Evolutionary conservation across 208 protist species (phyloP).

Genomic region (Trypanosoma rangeli): DNA sequence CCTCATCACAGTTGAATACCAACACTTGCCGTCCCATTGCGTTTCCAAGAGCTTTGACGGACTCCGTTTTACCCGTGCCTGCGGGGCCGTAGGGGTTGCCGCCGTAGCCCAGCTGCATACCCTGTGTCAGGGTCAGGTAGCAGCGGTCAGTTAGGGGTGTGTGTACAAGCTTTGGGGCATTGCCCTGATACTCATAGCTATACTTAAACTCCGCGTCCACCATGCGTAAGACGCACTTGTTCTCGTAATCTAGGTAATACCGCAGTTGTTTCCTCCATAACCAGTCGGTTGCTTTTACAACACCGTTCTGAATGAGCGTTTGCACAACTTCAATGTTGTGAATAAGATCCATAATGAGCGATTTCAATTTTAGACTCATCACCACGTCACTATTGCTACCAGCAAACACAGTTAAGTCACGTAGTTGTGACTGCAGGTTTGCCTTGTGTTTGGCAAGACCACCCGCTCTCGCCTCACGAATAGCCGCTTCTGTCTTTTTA

Average conservation of each 20-base stretch:
- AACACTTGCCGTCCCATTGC: conserved; percentile 97
- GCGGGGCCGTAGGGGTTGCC: conserved; percentile 99
- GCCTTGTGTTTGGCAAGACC: conserved; percentile 78
- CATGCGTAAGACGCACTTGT: conserved; percentile 90
- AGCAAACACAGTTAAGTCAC: conserved; percentile 80
- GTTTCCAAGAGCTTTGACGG: conserved; percentile 97
- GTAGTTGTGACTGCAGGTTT: conserved; percentile 76
- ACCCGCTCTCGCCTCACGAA: conserved; percentile 63
- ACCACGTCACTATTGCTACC: conserved; percentile 85
- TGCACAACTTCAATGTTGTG: conserved; percentile 98
- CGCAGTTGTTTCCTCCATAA: conserved; percentile 97
- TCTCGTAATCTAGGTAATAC: conserved; percentile 87
- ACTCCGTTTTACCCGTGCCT: conserved; percentile 99
- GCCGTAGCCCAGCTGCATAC: conserved; percentile 97
- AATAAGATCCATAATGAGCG: conserved; percentile 97
- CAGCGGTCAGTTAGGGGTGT: conserved; percentile 98
- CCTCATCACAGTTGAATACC: conserved; percentile 99
- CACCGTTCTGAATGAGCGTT: conserved; percentile 72
- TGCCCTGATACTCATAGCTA: conserved; percentile 99
- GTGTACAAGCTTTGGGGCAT: conserved; percentile 97
- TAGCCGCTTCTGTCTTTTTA: conserved; percentile 82
- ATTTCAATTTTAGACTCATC: conserved; percentile 95
- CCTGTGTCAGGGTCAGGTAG: conserved; percentile 98
- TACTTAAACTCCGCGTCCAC: conserved; percentile 95
- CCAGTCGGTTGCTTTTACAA: conserved; percentile 91